Evolutionary conservation across 2,329 filamentous ascomycete genomes (phyloP).

Genomic region (Penicillium occitanis): DNA sequence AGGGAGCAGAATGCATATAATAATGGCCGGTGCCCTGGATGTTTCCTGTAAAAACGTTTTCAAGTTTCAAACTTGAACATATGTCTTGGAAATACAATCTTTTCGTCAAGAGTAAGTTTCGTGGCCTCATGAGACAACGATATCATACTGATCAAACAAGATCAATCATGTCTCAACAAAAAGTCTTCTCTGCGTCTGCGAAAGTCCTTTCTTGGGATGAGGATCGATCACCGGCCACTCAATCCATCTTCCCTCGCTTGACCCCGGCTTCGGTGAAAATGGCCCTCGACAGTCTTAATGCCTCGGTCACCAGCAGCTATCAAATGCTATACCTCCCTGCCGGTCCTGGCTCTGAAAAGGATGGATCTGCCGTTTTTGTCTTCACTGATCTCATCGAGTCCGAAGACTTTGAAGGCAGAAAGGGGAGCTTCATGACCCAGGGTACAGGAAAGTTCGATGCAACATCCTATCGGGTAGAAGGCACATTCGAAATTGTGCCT

Average conservation of each 20-base stretch:
- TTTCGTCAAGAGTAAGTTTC: background rate
- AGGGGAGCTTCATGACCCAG: background rate
- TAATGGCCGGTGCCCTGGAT: background rate
- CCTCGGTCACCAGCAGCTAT: slow-evolving; percentile 15
- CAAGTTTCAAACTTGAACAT: background rate
- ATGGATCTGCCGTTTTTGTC: background rate
- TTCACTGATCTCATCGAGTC: background rate
- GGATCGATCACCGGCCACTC: background rate
- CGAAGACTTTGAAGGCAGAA: background rate
- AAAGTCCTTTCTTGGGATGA: background rate
- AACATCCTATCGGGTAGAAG: background rate
- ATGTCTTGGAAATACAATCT: background rate
- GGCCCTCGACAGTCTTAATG: slow-evolving; percentile 6
- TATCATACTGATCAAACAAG: background rate
- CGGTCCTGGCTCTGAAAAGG: slow-evolving; percentile 11
- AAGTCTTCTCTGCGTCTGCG: background rate
- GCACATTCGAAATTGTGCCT: background rate
- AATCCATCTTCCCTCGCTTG: slow-evolving; percentile 11
- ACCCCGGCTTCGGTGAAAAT: slow-evolving; percentile 17
- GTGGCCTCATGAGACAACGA: background rate
- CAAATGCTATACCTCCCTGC: slow-evolving; percentile 18
- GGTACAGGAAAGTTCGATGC: background rate
- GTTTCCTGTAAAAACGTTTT: background rate
- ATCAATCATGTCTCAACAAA: background rate
- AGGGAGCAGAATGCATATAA: background rate